Percentiles rank a stretch among this genome's conserved stretches.
Evolutionary conservation across 1,284 basidiomycete species (phyloP).

Genomic region (Cutaneotrichosporon cutaneum): DNA sequence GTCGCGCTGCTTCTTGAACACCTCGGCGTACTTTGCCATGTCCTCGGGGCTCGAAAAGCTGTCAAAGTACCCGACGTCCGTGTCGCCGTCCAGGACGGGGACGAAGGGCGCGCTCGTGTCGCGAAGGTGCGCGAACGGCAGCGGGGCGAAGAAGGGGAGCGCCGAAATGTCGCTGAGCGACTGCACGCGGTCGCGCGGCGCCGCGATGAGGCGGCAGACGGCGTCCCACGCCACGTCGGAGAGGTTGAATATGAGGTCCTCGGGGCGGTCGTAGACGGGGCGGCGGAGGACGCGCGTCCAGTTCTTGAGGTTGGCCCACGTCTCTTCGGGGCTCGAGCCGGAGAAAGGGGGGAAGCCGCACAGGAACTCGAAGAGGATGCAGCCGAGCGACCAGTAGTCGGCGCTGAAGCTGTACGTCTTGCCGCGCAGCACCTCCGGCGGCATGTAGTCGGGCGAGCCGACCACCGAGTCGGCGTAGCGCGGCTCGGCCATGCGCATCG

Average conservation of each 20-base stretch:
- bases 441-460: constrained; percentile 89
- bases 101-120: constrained; percentile 86
- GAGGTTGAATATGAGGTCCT: constrained; percentile 97
- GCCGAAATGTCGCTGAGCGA: constrained; percentile 69
- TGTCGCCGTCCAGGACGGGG: constrained; percentile 89
- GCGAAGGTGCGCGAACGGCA: constrained; percentile 77
- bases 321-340: constrained; percentile 92
- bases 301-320: constrained; percentile 98
- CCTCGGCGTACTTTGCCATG: constrained; percentile 98
- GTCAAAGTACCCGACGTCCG: constrained; percentile 98
- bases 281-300: constrained; percentile 88
- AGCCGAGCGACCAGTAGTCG: constrained; percentile 98
- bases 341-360: constrained; percentile 95
- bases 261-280: constrained; percentile 92
- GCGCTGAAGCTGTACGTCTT: constrained; percentile 94
- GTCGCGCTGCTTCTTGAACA: constrained; percentile 93
- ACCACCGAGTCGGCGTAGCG: constrained; percentile 97
- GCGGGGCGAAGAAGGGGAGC: constrained; percentile 80
- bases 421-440: constrained; percentile 82
- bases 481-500: constrained; percentile 84
- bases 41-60: constrained; percentile 90
- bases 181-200: constrained; percentile 74
- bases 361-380: constrained; percentile 98
- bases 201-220: constrained; percentile 71
- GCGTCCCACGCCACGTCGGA: constrained; percentile 93